phyloP scores from a whole-genome alignment of 768 basidiomycete genomes.

The Panellus pusillus region DNA sequence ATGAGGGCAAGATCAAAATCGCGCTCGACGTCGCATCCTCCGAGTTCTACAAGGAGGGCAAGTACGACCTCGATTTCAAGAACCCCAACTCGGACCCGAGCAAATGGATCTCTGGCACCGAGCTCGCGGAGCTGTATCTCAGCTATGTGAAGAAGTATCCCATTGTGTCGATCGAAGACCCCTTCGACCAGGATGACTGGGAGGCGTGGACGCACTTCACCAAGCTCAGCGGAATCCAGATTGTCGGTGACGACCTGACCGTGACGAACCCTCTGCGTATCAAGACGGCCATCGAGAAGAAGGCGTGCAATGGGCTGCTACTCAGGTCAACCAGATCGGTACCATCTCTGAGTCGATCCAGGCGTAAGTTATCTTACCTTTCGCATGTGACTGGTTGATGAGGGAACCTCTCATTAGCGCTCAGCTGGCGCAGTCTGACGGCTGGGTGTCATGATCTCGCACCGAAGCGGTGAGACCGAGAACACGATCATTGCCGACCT shows the following conservation, averaged over 20 bases:
- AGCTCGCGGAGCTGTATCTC: conserved; percentile 93
- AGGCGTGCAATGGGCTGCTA: conserved; percentile 97
- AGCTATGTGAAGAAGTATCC: conserved; percentile 89
- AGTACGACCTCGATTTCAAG: conserved; percentile 99
- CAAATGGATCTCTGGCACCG: conserved; percentile 91
- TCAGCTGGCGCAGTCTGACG: conserved; percentile 91
- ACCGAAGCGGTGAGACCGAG: conserved; percentile 98
- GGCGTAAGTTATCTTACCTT: conserved; percentile 61
- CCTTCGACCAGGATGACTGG: conserved; percentile 99
- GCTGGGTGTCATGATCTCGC: conserved; percentile 99
- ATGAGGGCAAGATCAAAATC: conserved; percentile 98
- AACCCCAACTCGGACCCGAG: conserved; percentile 98
- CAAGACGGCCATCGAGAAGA: conserved; percentile 99
- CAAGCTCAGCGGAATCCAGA: conserved; percentile 73
- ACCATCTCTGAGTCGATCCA: conserved; percentile 99
- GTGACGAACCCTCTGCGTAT: conserved; percentile 97
- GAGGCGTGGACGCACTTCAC: conserved; percentile 97
- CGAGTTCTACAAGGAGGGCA: conserved; percentile 99
- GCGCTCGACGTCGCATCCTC: conserved; percentile 98
- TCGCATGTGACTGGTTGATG: not conserved
- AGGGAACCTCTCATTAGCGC: conserved; percentile 51
- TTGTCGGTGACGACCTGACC: conserved; percentile 95
- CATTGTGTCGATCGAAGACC: conserved; percentile 94
- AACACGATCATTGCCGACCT: conserved; percentile 97
- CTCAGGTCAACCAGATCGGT: conserved; percentile 99